A percentile compares a stretch with the other conserved stretches of the same genome.
These are phyloP conservation scores for Pulveroboletus frians DNA, from an alignment of 768 basidiomycete species.

Conservation along the genomic window DNA sequence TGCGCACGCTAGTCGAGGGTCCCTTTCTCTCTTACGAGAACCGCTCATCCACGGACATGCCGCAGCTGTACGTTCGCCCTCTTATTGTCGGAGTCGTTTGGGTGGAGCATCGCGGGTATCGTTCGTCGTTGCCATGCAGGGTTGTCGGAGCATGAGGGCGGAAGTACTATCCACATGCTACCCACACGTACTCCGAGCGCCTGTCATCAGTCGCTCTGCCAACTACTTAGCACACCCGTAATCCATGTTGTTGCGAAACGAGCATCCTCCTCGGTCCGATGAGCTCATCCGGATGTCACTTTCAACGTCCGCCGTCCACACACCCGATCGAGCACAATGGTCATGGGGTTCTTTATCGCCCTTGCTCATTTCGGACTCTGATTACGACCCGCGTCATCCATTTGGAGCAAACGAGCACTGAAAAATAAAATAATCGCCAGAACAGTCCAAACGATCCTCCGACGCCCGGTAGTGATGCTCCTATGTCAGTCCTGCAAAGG, in stretches of 20 bases:
- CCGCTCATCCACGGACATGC: slow-evolving; percentile 13
- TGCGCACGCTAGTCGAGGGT: slow-evolving; percentile 28
- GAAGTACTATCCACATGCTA: slow-evolving; percentile 10
- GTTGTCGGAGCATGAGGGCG: slow-evolving; percentile 9
- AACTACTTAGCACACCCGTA: not conserved
- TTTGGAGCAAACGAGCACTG: not conserved
- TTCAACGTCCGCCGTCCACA: slow-evolving; percentile 11
- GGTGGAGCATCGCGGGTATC: slow-evolving; percentile 10
- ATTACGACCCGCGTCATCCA: not conserved
- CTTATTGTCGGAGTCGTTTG: slow-evolving; percentile 6
- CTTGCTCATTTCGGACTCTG: slow-evolving; percentile 21
- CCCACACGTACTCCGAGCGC: slow-evolving; percentile 10
- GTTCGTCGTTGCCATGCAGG: slow-evolving; percentile 22
- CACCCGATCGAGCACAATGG: not conserved
- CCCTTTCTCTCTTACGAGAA: not conserved
- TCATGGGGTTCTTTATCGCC: not conserved
- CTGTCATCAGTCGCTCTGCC: not conserved
- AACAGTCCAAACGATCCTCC: slow-evolving; percentile 12
- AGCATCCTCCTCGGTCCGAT: slow-evolving; percentile 18
- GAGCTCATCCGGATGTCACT: slow-evolving; percentile 16
- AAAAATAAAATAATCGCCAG: not conserved
- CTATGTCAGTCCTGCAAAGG: too few species aligned
- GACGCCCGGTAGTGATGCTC: slow-evolving; percentile 18
- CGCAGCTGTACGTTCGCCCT: slow-evolving; percentile 24
- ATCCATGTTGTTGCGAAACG: slow-evolving; percentile 3